phyloP scores from a whole-genome alignment of 176 grass and related monocot genomes.

The Avena eriantha region DNA sequence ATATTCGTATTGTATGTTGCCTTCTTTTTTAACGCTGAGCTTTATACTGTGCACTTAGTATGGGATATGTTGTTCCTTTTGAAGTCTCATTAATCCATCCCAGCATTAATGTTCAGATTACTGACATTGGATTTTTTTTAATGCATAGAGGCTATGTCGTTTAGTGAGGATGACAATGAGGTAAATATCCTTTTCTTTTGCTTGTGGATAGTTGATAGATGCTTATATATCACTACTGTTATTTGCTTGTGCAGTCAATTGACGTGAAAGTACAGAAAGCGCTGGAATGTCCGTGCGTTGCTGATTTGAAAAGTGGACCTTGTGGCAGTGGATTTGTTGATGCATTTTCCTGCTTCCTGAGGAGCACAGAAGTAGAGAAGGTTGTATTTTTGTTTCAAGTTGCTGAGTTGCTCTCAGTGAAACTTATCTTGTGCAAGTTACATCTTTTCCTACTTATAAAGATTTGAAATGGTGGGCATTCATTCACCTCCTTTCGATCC shows the following conservation, averaged over 20 bases:
- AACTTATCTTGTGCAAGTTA: neutral
- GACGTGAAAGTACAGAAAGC: conserved; percentile 85
- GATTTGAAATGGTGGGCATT: neutral
- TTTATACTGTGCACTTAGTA: neutral
- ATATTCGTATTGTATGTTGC: conserved; percentile 5
- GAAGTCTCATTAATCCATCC: neutral
- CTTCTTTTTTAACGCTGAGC: conserved; percentile 1
- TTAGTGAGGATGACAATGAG: conserved; percentile 53
- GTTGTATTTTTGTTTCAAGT: conserved; percentile 46
- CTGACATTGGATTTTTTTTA: conserved; percentile 37
- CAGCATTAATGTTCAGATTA: conserved; percentile 37
- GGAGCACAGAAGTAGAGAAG: conserved; percentile 88
- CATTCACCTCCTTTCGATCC: neutral
- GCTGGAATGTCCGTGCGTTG: conserved; percentile 87
- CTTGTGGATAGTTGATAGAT: conserved; percentile 8
- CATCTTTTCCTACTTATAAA: neutral
- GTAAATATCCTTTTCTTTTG: conserved; percentile 46
- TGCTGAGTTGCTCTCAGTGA: conserved; percentile 21
- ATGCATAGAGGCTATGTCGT: conserved; percentile 79
- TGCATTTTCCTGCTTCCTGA: conserved; percentile 88
- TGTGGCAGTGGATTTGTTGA: conserved; percentile 81
- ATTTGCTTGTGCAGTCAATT: conserved; percentile 71
- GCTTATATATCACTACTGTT: conserved; percentile 28
- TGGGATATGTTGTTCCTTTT: neutral
- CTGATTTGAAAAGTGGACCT: conserved; percentile 89